Conservation (phyloP, 2,329 filamentous ascomycete genomes). For the Curvularia spicifera region DNA sequence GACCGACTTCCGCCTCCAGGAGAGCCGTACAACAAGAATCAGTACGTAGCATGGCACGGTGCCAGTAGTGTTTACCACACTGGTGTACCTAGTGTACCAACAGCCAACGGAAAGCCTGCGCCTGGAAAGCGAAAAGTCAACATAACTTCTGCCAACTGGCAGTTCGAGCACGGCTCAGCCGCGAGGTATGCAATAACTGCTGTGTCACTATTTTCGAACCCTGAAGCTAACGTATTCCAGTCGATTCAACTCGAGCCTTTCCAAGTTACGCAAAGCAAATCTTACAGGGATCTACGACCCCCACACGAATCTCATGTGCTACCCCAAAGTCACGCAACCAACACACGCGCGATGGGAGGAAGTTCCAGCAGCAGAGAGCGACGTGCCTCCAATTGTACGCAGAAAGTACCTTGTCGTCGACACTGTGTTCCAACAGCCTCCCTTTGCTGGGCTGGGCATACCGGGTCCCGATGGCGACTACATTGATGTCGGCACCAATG, state of each 20-base stretch:
- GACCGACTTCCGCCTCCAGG: conserved; percentile 77
- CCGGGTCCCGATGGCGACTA: conserved; percentile 64
- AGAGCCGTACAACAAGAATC: conserved; percentile 96
- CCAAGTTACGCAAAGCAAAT: conserved; percentile 71
- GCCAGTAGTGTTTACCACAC: conserved; percentile 96
- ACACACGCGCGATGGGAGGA: conserved; percentile 84
- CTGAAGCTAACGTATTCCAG: conserved; percentile 56
- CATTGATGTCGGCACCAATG: conserved; percentile 58
- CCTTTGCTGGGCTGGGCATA: conserved; percentile 63
- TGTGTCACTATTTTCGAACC: conserved; percentile 4
- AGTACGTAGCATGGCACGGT: conserved; percentile 98
- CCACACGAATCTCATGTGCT: conserved; percentile 91
- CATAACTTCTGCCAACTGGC: conserved; percentile 95
- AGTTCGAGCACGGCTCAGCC: conserved; percentile 89
- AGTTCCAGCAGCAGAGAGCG: conserved; percentile 56
- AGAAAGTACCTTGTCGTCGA: conserved; percentile 69
- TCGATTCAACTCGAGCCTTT: conserved; percentile 80
- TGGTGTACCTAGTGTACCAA: conserved; percentile 75
- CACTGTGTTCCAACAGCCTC: conserved; percentile 64
- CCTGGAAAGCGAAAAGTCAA: conserved; percentile 84
- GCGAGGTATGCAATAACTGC: conserved; percentile 70
- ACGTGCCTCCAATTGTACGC: conserved; percentile 63
- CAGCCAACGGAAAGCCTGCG: conserved; percentile 72
- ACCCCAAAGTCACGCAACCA: conserved; percentile 85
- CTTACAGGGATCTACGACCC: conserved; percentile 85